These are phyloP conservation scores for Phytophthora sp. DNA, from an alignment of 352 stramenopile species.

Conservation along the genomic window DNA sequence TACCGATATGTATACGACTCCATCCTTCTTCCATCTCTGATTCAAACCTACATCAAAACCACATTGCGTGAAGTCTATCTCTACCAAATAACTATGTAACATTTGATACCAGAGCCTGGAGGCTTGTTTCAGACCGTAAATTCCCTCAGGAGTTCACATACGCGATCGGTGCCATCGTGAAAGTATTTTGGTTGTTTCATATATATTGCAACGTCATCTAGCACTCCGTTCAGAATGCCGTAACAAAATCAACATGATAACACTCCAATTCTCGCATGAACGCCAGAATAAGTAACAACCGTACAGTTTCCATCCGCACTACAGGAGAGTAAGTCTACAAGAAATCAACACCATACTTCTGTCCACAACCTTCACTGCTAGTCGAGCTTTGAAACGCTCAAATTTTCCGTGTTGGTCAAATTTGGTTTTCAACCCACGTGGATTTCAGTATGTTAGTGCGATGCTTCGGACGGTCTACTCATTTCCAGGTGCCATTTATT, in stretches of 20 bases:
- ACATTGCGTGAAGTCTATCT: background rate
- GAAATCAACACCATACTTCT: background rate
- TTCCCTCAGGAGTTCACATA: background rate
- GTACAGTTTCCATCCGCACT: background rate
- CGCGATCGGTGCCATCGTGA: background rate
- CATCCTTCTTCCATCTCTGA: background rate
- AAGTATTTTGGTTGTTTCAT: conserved; percentile 13
- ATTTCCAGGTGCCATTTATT: background rate
- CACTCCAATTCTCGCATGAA: background rate
- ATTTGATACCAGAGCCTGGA: background rate
- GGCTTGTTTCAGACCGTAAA: conserved; percentile 1
- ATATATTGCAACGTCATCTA: conserved; percentile 5
- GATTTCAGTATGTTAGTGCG: background rate
- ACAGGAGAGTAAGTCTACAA: background rate
- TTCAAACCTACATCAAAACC: background rate
- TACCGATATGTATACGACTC: background rate
- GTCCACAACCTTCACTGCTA: background rate
- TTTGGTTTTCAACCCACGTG: background rate
- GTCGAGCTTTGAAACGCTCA: background rate
- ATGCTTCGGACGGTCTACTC: background rate
- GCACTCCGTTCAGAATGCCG: conserved; percentile 7
- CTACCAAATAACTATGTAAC: background rate
- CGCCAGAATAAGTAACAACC: background rate
- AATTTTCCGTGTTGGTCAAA: background rate
- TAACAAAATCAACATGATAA: conserved; percentile 6